Base-by-base conservation (phyloP, 768 basidiomycete genomes). In the Cubamyces sp. region DNA sequence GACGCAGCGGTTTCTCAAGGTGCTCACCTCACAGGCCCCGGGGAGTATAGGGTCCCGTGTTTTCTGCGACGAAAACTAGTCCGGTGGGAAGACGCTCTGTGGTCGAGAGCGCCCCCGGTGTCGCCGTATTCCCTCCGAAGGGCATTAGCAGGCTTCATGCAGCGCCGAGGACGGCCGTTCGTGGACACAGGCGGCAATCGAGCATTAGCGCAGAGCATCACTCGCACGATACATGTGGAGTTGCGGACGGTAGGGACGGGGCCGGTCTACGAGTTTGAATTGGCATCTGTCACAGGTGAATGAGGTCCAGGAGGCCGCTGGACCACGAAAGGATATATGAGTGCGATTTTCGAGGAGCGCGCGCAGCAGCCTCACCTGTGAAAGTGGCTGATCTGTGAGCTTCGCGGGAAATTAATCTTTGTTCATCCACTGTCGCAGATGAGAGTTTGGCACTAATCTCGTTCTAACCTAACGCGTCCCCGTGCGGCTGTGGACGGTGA, bases 261-360 rank as follows among this genome's bases (percentile, higher is more conserved):
- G 48, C 48, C 57, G 48, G 39, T 37, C 18, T 14, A 15, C 30
- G 39, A 18, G 16, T 25, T 37, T 16, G 28, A 43, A 18, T 25
- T 34, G 50, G 34, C 52, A 54, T 61, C 52, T 61, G 30, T 48
- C 60, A 48, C 50, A 37, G 28, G 40, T 54, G 37, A 18, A 14
- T 18, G 43, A 53, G 37, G 23, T 9, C 39, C 23, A 23, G 28
- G 16, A 30, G 40, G 25, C 45, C 19, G 43, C 45, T 55, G 39
- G 19, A 28, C 53, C 60, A 42, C 23, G 53, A 50, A 55, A 61
- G 60, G 60, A 54, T 54, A 61, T 21, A 61, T 61, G 60, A 61
- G 60, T 49, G 37, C 53, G 53, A 54, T 49, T 49, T 34, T 15
- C 46, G 34, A 55, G 49, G 54, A 55, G 53, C 41, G 54, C 51